A percentile compares a stretch with the other conserved stretches of the same genome.
Conservation (phyloP, 2,329 filamentous ascomycete species). For the Cercospora beticola region DNA sequence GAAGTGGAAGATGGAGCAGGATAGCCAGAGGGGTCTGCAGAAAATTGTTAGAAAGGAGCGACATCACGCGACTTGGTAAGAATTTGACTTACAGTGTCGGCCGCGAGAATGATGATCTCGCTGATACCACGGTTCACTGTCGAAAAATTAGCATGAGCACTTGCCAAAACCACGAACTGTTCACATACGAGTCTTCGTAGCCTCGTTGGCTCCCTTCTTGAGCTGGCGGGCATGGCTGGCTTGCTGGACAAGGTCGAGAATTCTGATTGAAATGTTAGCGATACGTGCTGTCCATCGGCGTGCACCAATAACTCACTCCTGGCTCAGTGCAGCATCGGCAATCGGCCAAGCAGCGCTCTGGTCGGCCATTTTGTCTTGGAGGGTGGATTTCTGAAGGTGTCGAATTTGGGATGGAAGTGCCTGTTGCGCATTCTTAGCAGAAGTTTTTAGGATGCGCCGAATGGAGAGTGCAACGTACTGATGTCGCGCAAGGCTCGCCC, state of each 20-base stretch:
- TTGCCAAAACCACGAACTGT: background rate
- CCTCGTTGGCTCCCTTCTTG: slow-evolving; percentile 86
- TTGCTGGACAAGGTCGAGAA: slow-evolving; percentile 62
- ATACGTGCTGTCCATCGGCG: background rate
- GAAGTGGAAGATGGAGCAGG: slow-evolving; percentile 81
- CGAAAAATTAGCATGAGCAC: background rate
- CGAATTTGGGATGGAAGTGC: slow-evolving; percentile 17
- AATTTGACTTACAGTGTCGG: slow-evolving; percentile 60
- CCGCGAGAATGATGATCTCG: slow-evolving; percentile 85
- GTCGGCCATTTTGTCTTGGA: slow-evolving; percentile 45
- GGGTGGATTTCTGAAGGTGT: background rate
- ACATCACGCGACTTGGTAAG: background rate
- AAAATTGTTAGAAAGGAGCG: background rate
- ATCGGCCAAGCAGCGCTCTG: slow-evolving; percentile 45
- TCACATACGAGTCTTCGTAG: slow-evolving; percentile 68
- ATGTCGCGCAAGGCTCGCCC: slow-evolving; percentile 34
- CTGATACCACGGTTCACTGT: slow-evolving; percentile 78
- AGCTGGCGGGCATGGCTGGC: slow-evolving; percentile 57
- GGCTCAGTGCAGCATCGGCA: slow-evolving; percentile 50
- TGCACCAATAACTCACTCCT: slow-evolving; percentile 34
- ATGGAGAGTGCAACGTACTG: background rate
- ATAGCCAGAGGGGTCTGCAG: slow-evolving; percentile 71
- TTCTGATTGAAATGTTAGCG: slow-evolving; percentile 31
- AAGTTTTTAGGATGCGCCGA: background rate
- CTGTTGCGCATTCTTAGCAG: background rate